Evolutionary conservation across 2,329 filamentous ascomycete genomes (phyloP), one percentile per base, ranked within the genome.

Genomic region (Zalaria obscura): DNA sequence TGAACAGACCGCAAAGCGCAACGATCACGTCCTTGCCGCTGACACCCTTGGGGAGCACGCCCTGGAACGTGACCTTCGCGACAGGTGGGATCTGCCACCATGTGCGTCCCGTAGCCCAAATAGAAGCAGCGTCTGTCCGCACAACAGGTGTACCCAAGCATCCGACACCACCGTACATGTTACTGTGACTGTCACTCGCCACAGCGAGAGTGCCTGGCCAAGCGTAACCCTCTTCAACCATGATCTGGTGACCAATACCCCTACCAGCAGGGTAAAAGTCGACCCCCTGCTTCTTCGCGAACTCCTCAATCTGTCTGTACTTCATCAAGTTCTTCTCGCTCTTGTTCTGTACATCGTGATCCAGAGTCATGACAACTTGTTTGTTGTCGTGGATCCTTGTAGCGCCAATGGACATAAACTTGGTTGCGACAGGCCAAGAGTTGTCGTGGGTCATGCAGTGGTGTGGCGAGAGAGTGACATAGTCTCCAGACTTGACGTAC

Each of bases 1-100:
- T 83, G 67, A 96, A 93, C 0, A 94, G 64, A 1, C 83, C 84
- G 51, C 85, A 93, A 1, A 96, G 71, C 0, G 86, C 84, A 26
- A 95, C 75, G 49, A 96, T 96, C 8, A 94, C 83, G 59, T 96
- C 91, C 62, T 98, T 96, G 27, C 87, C 89, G 0, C 82, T 86
- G 1, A 94, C 87, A 7, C 88, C 88, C 1, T 67, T 65, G 0
- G 85, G 88, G 5, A 94, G 65, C 0, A 75, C 61, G 5, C 87
- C 88, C 0, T 73, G 83, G 7, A 96, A 69, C 0, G 75, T 88
- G 25, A 95, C 75, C 61, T 82, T 80, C 1, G 83, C 84, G 27
- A 93, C 75, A 0, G 86, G 85, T 0, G 89, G 89, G 25, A 91
- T 73, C 63, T 93, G 83, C 77, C 78, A 93, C 87, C 87, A 95